These are phyloP conservation scores for Chaetoscypha palmicola DNA, from an alignment of 2,329 filamentous ascomycete species.

Conservation along the genomic window DNA sequence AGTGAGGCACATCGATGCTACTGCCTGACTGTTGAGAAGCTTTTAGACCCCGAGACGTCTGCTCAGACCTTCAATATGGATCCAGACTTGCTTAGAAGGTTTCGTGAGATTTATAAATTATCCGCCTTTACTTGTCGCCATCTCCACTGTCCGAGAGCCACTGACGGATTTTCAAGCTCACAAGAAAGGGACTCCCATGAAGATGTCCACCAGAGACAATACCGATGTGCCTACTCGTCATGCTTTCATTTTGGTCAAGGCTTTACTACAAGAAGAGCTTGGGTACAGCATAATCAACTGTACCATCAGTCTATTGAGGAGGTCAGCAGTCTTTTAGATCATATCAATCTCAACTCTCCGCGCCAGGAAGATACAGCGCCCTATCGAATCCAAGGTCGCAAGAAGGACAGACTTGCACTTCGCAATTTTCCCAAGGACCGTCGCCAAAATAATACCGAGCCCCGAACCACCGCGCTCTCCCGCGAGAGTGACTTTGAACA, in stretches of 20 bases:
- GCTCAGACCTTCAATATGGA: not conserved
- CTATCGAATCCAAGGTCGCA: not conserved
- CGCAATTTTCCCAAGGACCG: not conserved
- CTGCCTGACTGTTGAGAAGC: not conserved
- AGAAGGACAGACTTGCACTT: not conserved
- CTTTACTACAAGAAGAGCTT: not conserved
- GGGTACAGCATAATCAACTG: not conserved
- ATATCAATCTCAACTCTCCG: not conserved
- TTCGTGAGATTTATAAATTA: not conserved
- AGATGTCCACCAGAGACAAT: not conserved
- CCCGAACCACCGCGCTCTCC: no score
- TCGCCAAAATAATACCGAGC: no score
- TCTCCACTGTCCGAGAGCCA: not conserved
- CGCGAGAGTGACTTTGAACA: no score
- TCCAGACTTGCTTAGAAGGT: not conserved
- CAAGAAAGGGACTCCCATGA: not conserved
- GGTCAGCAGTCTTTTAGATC: not conserved
- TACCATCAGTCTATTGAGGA: no score
- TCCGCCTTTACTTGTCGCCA: not conserved
- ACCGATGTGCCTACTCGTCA: not conserved
- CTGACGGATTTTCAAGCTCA: not conserved
- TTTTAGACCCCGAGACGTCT: not conserved
- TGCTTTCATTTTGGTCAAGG: not conserved
- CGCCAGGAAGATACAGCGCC: not conserved
- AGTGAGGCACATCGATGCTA: not conserved